These are phyloP conservation scores for Aureobasidium sp. DNA, from an alignment of 2,329 filamentous ascomycete genomes.

Conservation along the genomic window DNA sequence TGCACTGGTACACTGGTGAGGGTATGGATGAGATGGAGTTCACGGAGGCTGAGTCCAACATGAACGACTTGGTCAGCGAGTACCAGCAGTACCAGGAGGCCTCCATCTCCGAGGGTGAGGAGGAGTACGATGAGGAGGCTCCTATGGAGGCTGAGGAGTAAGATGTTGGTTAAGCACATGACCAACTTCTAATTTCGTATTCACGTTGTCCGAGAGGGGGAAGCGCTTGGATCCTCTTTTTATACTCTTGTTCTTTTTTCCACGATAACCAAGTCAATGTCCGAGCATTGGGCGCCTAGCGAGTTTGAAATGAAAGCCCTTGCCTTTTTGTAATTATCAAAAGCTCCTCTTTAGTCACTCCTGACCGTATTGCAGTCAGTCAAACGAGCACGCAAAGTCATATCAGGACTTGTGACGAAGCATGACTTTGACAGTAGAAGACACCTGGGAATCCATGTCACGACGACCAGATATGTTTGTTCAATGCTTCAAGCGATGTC, in stretches of 20 bases:
- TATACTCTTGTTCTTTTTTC: conserved; percentile 11
- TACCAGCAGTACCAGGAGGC: conserved; percentile 99
- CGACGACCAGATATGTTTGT: background rate
- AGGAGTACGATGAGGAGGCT: conserved; percentile 86
- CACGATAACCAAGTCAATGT: conserved; percentile 13
- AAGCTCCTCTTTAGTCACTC: background rate
- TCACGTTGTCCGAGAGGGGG: conserved; percentile 9
- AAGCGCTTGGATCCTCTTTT: conserved; percentile 15
- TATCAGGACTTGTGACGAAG: background rate
- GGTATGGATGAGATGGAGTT: conserved; percentile 99
- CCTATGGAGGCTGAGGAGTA: conserved; percentile 68
- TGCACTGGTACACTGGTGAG: conserved; percentile 99
- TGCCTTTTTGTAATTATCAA: conserved; percentile 12
- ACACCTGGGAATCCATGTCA: background rate
- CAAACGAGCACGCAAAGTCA: background rate
- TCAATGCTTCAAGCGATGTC: background rate
- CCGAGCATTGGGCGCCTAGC: conserved; percentile 15
- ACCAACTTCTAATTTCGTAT: conserved; percentile 10
- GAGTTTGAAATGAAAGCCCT: conserved; percentile 15
- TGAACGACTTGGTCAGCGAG: conserved; percentile 99
- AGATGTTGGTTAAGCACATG: conserved; percentile 2
- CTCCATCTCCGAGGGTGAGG: conserved; percentile 92
- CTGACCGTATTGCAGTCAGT: no score
- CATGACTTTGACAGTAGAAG: background rate
- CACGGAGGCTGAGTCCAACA: conserved; percentile 99